These are phyloP conservation scores for Cenchrus fungigraminus DNA, from an alignment of 176 grass and related monocot genomes.

Conservation along the genomic window DNA sequence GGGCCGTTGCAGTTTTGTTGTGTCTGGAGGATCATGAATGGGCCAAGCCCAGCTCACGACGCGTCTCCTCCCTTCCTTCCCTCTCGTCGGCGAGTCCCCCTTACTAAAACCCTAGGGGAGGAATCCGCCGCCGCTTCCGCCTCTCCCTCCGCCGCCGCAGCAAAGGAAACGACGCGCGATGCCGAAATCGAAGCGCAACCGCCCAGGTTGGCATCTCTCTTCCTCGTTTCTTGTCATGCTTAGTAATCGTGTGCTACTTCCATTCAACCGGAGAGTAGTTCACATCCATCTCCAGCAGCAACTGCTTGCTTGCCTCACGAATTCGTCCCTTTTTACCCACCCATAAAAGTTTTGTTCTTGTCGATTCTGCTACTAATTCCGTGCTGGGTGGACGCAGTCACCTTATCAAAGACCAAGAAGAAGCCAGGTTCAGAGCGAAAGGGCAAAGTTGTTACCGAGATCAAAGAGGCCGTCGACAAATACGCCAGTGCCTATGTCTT, in stretches of 20 bases:
- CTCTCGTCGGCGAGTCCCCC: not conserved
- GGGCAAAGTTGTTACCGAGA: conserved; percentile 68
- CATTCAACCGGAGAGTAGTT: not conserved
- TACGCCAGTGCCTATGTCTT: conserved; percentile 74
- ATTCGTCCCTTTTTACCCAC: not conserved
- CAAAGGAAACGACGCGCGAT: conserved; percentile 15
- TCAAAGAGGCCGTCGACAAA: conserved; percentile 63
- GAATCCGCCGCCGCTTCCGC: not conserved
- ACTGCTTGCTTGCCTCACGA: not conserved
- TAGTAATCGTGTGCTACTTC: not conserved
- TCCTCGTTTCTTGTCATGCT: not conserved
- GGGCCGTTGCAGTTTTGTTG: no score
- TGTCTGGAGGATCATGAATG: no score
- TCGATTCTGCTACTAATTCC: not conserved
- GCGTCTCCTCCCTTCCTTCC: no score
- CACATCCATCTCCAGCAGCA: not conserved
- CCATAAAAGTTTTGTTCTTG: not conserved
- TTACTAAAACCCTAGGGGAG: not conserved
- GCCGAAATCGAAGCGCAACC: conserved; percentile 79
- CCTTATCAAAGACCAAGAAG: conserved; percentile 83
- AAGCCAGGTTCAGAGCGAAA: conserved; percentile 72
- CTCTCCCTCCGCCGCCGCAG: not conserved
- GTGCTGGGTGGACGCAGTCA: conserved; percentile 49
- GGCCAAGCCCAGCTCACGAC: not conserved
- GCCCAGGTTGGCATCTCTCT: conserved; percentile 32